Conservation (phyloP, 2,329 filamentous ascomycete genomes). For the Colletotrichum paranaense region DNA sequence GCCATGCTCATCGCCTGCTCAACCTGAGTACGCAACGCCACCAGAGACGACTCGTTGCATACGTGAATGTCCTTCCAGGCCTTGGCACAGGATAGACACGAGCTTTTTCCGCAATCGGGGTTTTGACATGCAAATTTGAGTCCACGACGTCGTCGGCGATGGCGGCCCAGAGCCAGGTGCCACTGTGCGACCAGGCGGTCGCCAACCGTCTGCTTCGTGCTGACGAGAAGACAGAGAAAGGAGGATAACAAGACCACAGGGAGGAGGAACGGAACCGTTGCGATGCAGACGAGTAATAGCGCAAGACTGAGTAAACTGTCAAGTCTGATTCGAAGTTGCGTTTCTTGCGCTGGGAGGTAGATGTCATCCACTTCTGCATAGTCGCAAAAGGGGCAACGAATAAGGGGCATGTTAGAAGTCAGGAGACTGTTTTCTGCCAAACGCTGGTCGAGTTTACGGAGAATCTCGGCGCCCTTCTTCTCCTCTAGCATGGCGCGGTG, state of each 20-base stretch:
- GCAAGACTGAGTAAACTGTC: constrained; percentile 59
- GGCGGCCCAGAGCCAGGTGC: constrained; percentile 70
- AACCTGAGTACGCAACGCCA: constrained; percentile 87
- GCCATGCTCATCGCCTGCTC: constrained; percentile 94
- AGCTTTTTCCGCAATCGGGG: constrained; percentile 73
- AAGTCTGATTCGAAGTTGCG: constrained; percentile 67
- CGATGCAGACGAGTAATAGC: constrained; percentile 64
- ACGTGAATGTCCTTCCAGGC: constrained; percentile 89
- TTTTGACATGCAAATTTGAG: constrained; percentile 83
- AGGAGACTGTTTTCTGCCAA: constrained; percentile 81
- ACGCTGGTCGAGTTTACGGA: constrained; percentile 82
- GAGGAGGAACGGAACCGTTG: constrained; percentile 67
- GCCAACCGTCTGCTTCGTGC: constrained; percentile 54
- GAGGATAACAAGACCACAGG: constrained; percentile 61
- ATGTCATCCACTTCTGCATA: constrained; percentile 91
- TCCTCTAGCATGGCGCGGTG: constrained; percentile 77
- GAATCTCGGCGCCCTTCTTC: constrained; percentile 76
- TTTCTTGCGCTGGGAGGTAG: constrained; percentile 68
- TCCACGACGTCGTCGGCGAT: constrained; percentile 77
- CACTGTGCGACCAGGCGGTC: constrained; percentile 60
- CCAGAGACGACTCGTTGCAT: constrained; percentile 86
- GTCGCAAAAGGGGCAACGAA: constrained; percentile 89
- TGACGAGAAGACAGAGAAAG: constrained; percentile 56
- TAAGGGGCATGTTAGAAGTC: constrained; percentile 78
- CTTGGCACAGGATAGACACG: constrained; percentile 85